Evolutionary conservation across 805 yeast species (phyloP), one percentile per base, ranked within the genome.

Genomic region (Nakazawaea sp.): DNA sequence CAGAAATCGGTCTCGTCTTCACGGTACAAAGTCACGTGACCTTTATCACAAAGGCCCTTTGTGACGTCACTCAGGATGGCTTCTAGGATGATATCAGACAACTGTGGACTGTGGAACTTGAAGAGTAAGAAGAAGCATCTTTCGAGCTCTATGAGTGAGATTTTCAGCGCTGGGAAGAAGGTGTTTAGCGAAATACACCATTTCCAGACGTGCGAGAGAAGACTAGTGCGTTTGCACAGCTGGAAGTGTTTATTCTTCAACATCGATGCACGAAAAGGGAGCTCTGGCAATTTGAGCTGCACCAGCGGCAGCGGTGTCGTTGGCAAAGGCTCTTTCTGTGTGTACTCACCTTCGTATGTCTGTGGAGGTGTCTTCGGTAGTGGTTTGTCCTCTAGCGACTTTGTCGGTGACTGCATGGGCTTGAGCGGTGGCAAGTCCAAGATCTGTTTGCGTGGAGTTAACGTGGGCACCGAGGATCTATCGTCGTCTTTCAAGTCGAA

Each of bases 211-310:
- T 62, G 63, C 0, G 70, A 66, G 11, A 79, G 44, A 0, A 70
- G 60, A 58, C 70, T 67, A 3, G 76, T 66, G 25, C 56, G 55
- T 3, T 51, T 49, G 45, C 82, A 76, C 18, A 58, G 62, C 9
- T 68, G 51, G 36, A 75, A 64, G 43, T 77, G 80, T n/a, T 59
- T 56, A 16, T 65, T 64, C 12, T 62, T 64, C 26, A 78, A 51
- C 0, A 68, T 55, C 10, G 70, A 63, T 0, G 81, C 67, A 3
- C 73, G 55, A 43, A 78, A 78, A 3, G 82, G 82, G 7, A 77
- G 59, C 31, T 69, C 64, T 0, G 85, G 84, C 15, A 75, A 47
- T 31, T 63, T 66, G 4, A 69, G 30, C 4, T 75, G 74, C 2
- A 66, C 55, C 0, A 67, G 66, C 0, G 75, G 75, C 9, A 68